Base-by-base conservation (phyloP, 2,329 filamentous ascomycete species). In the Stagonosporopsis chrysanthemi region DNA sequence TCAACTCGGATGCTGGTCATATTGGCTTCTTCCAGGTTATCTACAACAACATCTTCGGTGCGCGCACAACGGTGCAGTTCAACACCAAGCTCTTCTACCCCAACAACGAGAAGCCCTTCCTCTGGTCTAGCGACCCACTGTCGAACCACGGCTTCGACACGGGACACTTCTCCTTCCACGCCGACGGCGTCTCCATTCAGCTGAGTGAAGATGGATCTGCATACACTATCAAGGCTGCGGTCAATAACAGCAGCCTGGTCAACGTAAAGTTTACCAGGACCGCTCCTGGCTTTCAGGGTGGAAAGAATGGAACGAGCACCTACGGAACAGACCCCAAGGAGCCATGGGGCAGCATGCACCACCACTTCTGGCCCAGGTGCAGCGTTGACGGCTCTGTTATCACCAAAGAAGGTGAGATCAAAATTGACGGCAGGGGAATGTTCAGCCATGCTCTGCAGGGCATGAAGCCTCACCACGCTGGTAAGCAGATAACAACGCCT, bases 381-480 rank as follows among this genome's bases (percentile, higher is more conserved):
- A 83, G 82, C 43, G 86, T 89, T 12, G 90, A 94, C 77, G 95
- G 95, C 48, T 90, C 85, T 65, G 92, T 98, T 75, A 87, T 90
- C 62, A 96, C 92, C 58, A 85, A 90, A 69, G 87, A 91, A 31
- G 91, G 92, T 44, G 86, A 90, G 35, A 83, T 97, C 61, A 89
- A 97, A 75, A 88, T 97, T 76, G 89, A 86, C 71, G 94, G 94
- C 55, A 86, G 83, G 62, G 92, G 88, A 29, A 81, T 96, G 70
- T 94, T 92, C 79, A 83, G 89, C 65, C 90, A 95, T 76, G 93
- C 92, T 38, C 81, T 98, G 47, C 95, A 98, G 80, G 95, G 93
- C 75, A 98, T 98, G 94, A 99, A 99, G 84, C 95, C 95, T 38
- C 95, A 99, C 77, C 96, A 99, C 75, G 90, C 92, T 58, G 93